A percentile compares a stretch with the other conserved stretches of the same genome.
These are phyloP conservation scores for Solanum pennellii DNA, from an alignment of 257 asterid genomes.

Conservation along the genomic window DNA sequence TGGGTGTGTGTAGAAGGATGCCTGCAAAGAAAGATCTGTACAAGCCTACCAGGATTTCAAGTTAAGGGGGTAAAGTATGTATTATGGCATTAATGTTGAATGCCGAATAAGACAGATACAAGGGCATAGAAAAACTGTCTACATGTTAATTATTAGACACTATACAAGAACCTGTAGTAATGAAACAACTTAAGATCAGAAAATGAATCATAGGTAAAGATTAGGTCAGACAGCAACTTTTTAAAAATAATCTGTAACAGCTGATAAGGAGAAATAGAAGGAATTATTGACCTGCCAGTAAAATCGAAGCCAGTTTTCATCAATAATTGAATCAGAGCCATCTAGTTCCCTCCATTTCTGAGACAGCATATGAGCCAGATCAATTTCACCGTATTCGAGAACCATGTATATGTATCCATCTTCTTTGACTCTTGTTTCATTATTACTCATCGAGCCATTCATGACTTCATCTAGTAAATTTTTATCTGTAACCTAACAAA, in stretches of 20 bases:
- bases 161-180: neutral
- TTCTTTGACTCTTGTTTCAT: slow-evolving; percentile 75
- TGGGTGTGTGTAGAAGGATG: neutral
- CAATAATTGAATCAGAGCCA: slow-evolving; percentile 41
- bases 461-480: slow-evolving; percentile 68
- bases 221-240: neutral
- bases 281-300: slow-evolving; percentile 77
- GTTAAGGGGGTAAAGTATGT: neutral
- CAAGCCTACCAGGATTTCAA: neutral
- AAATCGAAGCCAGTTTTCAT: slow-evolving; percentile 97
- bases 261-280: neutral
- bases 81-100: neutral
- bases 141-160: neutral
- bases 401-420: slow-evolving; percentile 90
- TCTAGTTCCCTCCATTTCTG: slow-evolving; percentile 90
- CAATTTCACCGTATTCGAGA: slow-evolving; percentile 97
- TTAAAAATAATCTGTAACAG: neutral
- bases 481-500: slow-evolving; percentile 84
- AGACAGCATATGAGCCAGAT: slow-evolving; percentile 96
- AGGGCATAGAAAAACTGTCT: neutral
- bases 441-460: slow-evolving; percentile 69
- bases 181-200: neutral
- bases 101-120: neutral
- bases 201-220: neutral
- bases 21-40: neutral